Evolutionary conservation across 139 green algal genomes (phyloP).

Genomic region (Asterochloris sp.): DNA sequence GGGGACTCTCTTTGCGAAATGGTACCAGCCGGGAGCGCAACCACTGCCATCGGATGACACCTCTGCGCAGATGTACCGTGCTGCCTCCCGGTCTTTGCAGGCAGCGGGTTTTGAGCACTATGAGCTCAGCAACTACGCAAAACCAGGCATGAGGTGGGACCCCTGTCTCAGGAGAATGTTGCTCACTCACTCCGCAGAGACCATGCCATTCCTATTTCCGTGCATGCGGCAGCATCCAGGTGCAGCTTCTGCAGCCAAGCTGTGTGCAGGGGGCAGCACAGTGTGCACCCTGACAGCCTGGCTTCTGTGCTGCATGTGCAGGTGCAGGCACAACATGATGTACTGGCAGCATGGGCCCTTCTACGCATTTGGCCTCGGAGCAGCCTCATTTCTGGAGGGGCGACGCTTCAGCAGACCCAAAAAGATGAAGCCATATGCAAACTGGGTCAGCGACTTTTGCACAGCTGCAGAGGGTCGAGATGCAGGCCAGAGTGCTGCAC

Average conservation of each 20-base stretch:
- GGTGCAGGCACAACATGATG: slow-evolving; percentile 81
- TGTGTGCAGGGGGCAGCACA: not conserved
- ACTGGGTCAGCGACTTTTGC: slow-evolving; percentile 57
- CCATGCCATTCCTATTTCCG: too few relatives aligned
- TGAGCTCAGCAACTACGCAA: slow-evolving; percentile 91
- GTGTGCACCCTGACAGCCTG: not conserved
- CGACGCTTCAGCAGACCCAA: slow-evolving; percentile 70
- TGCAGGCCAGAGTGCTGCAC: not conserved
- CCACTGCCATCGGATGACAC: slow-evolving; percentile 64
- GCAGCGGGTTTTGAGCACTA: slow-evolving; percentile 90
- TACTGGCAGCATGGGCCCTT: slow-evolving; percentile 83
- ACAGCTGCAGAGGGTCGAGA: too few relatives aligned
- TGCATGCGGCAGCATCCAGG: not conserved
- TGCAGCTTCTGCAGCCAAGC: not conserved
- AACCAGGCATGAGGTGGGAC: slow-evolving; percentile 37
- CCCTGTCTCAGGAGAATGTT: not conserved
- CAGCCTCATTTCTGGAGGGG: slow-evolving; percentile 71
- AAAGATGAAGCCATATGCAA: slow-evolving; percentile 63
- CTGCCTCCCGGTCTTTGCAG: slow-evolving; percentile 52
- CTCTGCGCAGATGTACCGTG: slow-evolving; percentile 74
- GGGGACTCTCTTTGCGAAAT: slow-evolving; percentile 83
- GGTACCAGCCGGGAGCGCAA: slow-evolving; percentile 55
- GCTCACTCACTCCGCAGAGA: not conserved
- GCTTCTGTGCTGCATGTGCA: not conserved
- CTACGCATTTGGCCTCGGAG: slow-evolving; percentile 89